phyloP scores from a whole-genome alignment of 2,329 filamentous ascomycete genomes.

The Tricladium varicosporioides region DNA sequence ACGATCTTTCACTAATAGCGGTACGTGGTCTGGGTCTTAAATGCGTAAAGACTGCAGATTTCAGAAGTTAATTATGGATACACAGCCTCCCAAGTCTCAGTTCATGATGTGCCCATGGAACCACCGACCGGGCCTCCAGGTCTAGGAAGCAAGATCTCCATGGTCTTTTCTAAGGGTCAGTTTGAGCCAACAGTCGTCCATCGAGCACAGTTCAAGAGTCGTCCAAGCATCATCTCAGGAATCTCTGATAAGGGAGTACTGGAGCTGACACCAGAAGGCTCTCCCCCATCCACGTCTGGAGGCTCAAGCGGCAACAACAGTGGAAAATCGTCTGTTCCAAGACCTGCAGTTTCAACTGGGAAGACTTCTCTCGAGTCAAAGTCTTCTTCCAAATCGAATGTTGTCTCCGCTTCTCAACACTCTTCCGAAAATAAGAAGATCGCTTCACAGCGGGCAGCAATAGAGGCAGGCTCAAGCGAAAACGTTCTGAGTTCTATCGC shows the following conservation, averaged over 20 bases:
- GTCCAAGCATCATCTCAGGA: conserved; percentile 36
- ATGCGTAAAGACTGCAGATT: no score
- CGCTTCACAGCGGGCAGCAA: conserved; percentile 14
- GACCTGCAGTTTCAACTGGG: conserved; percentile 30
- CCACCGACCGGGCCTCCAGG: conserved; percentile 17
- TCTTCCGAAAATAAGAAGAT: conserved; percentile 31
- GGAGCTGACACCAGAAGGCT: conserved; percentile 24
- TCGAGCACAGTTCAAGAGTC: conserved; percentile 38
- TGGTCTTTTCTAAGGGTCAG: conserved; percentile 39
- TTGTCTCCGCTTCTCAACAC: conserved; percentile 20
- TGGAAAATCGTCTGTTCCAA: conserved; percentile 29
- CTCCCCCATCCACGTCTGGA: conserved; percentile 29
- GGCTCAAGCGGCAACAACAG: conserved; percentile 25
- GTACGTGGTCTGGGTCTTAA: conserved; percentile 12
- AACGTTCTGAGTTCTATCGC: conserved; percentile 29
- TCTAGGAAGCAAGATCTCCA: conserved; percentile 37
- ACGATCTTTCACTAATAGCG: conserved; percentile 42
- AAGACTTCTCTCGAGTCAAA: conserved; percentile 42
- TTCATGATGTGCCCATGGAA: conserved; percentile 7
- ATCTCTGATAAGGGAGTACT: conserved; percentile 31
- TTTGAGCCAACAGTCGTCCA: conserved; percentile 44
- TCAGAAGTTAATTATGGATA: neutral
- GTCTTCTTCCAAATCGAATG: conserved; percentile 31
- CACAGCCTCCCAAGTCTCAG: conserved; percentile 20
- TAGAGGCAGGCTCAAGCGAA: conserved; percentile 24